phyloP scores from a whole-genome alignment of 2,329 filamentous ascomycete genomes.

The Parastagonospora avenae region DNA sequence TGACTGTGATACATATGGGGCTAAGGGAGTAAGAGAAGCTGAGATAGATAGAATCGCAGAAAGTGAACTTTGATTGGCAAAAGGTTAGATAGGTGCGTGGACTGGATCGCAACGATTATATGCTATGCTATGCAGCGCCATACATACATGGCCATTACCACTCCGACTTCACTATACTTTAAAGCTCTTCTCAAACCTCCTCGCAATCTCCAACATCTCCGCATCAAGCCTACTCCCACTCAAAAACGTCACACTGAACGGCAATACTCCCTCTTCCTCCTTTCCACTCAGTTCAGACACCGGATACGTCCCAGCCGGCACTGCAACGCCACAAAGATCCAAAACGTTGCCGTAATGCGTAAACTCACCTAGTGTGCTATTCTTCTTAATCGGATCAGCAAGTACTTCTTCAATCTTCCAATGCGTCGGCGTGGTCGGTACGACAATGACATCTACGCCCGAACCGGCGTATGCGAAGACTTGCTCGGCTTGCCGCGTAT shows the following conservation, averaged over 20 bases:
- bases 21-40: neutral
- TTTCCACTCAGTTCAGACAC: conserved; percentile 32
- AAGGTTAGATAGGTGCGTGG: too few species aligned
- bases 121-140: neutral
- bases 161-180: neutral
- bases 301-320: conserved; percentile 56
- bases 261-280: conserved; percentile 33
- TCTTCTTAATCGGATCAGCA: conserved; percentile 59
- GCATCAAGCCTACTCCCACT: conserved; percentile 47
- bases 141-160: neutral
- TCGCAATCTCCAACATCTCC: conserved; percentile 48
- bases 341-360: conserved; percentile 67
- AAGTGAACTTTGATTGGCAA: too few species aligned
- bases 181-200: conserved; percentile 26
- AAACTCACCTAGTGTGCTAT: conserved; percentile 55
- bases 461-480: conserved; percentile 32
- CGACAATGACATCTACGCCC: conserved; percentile 48
- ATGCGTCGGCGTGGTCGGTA: conserved; percentile 57
- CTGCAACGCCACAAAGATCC: conserved; percentile 53
- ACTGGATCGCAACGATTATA: neutral
- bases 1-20: neutral
- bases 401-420: conserved; percentile 60
- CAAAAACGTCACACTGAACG: conserved; percentile 50
- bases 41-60: too few species aligned
- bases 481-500: conserved; percentile 38